Percentiles rank a stretch among this genome's conserved stretches.
Conservation (phyloP, 208 protist species). For the Crithidia acanthocephali region DNA sequence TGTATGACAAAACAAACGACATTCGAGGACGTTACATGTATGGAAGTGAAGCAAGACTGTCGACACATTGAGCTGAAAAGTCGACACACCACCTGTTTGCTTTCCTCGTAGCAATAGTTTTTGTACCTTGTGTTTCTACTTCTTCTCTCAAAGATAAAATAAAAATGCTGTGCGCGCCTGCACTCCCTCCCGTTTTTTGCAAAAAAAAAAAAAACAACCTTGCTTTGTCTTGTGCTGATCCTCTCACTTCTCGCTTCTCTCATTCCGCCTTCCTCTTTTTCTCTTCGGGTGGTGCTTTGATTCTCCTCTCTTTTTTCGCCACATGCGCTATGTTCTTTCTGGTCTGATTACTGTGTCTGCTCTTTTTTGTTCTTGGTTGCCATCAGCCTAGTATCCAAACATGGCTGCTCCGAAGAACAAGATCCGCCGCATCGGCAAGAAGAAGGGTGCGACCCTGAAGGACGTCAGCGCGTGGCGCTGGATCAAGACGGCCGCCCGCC, state of each 20-base stretch:
- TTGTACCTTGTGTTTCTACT: no score
- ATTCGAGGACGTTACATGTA: no score
- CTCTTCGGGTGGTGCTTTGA: not conserved
- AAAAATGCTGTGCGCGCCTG: no score
- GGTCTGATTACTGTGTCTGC: not conserved
- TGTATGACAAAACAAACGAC: not conserved
- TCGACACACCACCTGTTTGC: no score
- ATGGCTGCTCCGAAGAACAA: slow-evolving; percentile 70
- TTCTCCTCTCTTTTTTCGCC: not conserved
- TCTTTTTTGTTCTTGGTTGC: not conserved
- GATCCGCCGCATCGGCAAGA: slow-evolving; percentile 90
- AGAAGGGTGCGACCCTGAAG: slow-evolving; percentile 92
- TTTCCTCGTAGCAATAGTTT: no score
- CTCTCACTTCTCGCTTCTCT: not conserved
- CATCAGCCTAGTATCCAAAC: slow-evolving; percentile 19
- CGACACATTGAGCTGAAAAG: no score
- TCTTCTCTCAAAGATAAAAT: no score
- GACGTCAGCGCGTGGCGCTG: slow-evolving; percentile 96
- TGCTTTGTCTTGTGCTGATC: no score
- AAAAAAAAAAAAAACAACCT: no score
- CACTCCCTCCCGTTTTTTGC: not conserved
- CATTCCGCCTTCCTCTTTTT: not conserved
- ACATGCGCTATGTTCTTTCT: not conserved
- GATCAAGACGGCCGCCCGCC: slow-evolving; percentile 93
- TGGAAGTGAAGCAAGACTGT: no score